Base-by-base conservation (phyloP, 2,329 filamentous ascomycete species). In the Sporothrix mexicana region DNA sequence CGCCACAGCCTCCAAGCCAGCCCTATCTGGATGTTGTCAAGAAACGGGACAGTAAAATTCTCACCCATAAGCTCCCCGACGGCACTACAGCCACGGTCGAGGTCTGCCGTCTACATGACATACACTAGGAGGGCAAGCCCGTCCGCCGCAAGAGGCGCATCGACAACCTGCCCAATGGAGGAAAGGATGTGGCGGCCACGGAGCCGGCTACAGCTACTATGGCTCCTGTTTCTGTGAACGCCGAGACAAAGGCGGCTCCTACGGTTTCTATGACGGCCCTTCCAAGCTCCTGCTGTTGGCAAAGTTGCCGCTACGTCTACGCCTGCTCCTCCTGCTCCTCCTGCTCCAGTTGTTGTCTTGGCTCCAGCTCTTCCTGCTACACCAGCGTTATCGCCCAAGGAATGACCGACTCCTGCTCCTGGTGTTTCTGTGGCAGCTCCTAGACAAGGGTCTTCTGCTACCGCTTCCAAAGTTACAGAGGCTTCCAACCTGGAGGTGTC, bases 61-160 rank as follows among this genome's bases (percentile, higher is more conserved):
- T 68, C 20, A 25, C 64, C 5, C 36, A 15, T 12, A 41, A n/a
- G 25, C 23, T 51, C 13, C 64, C 64, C 41, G 45, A 68, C 23
- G 64, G 64, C 47, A 68, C 45, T 0, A 51, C 43, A 10, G 64
- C 45, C 12, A 41, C 30, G 1, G 53, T 53, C 17, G 64, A 68
- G 43, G 45, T 68, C 20, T 68, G 17, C 45, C 20, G 45, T 68
- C 20, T 68, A 30, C 45, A 68, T 45, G 13, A 68, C 45, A 6
- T 45, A 67, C 20, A 68, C 43, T 41, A 68, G 23, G 64, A 68
- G 23, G 64, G 64, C 45, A 68, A 68, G 64, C 64, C 64, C 8
- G 36, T 45, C 8, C 43, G 64, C 23, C 41, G 45, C 20, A 68
- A 68, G 64, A 17, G 64, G 9, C 64, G 64, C 15, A 68, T 68